Evolutionary conservation across 2,329 filamentous ascomycete species (phyloP).

Genomic region (Stachybotrys chartarum): DNA sequence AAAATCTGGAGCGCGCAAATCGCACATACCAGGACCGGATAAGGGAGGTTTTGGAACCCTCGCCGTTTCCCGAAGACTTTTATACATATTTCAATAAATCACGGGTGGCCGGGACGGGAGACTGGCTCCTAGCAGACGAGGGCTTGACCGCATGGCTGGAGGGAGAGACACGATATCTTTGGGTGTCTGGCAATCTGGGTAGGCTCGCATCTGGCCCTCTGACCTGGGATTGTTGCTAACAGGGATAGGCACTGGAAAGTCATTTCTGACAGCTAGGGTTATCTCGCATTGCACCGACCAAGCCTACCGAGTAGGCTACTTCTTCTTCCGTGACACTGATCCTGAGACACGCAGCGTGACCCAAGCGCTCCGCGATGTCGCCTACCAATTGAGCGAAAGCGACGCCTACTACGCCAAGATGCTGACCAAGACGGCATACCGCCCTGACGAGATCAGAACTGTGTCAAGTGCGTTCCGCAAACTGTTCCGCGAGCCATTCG

Average conservation of each 20-base stretch:
- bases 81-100: conserved; percentile 32
- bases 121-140: conserved; percentile 36
- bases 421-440: conserved; percentile 24
- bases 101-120: conserved; percentile 32
- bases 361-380: conserved; percentile 36
- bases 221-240: neutral
- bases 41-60: conserved; percentile 32
- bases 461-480: conserved; percentile 35
- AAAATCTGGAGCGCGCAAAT: conserved; percentile 24
- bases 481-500: conserved; percentile 31
- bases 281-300: conserved; percentile 31
- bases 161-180: conserved; percentile 31
- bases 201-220: neutral
- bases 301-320: conserved; percentile 31
- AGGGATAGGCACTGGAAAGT: conserved; percentile 34
- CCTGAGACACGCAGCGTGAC: conserved; percentile 36
- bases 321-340: conserved; percentile 41
- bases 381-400: conserved; percentile 38
- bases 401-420: conserved; percentile 37
- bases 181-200: conserved; percentile 36
- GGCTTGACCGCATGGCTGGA: conserved; percentile 30
- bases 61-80: conserved; percentile 33
- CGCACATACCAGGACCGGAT: conserved; percentile 27
- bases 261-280: conserved; percentile 34
- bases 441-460: conserved; percentile 33